Conservation (phyloP, 2,329 filamentous ascomycete genomes). For the Aspergillus clavatus region DNA sequence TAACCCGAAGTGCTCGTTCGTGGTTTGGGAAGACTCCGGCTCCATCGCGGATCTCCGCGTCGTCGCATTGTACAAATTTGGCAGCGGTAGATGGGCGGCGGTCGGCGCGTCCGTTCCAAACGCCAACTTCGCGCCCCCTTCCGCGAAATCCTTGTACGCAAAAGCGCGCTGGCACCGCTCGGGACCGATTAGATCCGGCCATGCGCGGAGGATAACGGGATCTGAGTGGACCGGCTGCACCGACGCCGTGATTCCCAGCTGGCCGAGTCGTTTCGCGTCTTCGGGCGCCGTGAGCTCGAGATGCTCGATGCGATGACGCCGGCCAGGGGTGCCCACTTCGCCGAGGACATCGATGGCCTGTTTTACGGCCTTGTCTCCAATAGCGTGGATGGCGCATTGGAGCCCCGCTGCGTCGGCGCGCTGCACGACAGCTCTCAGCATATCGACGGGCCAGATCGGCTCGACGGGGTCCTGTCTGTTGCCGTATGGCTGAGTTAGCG, state of each 20-base stretch:
- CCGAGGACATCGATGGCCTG: conserved; percentile 46
- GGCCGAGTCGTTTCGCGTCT: conserved; percentile 45
- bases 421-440: conserved; percentile 41
- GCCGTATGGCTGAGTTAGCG: conserved; percentile 45
- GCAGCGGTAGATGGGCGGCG: conserved; percentile 42
- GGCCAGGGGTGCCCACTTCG: conserved; percentile 34
- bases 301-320: conserved; percentile 49
- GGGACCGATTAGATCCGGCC: conserved; percentile 45
- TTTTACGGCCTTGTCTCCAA: conserved; percentile 46
- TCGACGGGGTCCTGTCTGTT: conserved; percentile 38
- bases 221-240: conserved; percentile 39
- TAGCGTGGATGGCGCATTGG: conserved; percentile 50
- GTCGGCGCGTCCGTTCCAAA: conserved; percentile 49
- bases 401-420: conserved; percentile 42
- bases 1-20: conserved; percentile 43
- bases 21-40: conserved; percentile 33
- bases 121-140: conserved; percentile 43
- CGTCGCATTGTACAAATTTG: conserved; percentile 48
- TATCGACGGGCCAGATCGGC: conserved; percentile 44
- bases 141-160: conserved; percentile 47
- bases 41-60: conserved; percentile 44
- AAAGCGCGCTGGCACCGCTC: conserved; percentile 47
- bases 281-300: conserved; percentile 46
- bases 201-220: conserved; percentile 45
- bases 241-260: conserved; percentile 43